Evolutionary conservation across 179 eudicot species (phyloP), one percentile per base, ranked within the genome.

Genomic region (Heliamphora pulchella): DNA sequence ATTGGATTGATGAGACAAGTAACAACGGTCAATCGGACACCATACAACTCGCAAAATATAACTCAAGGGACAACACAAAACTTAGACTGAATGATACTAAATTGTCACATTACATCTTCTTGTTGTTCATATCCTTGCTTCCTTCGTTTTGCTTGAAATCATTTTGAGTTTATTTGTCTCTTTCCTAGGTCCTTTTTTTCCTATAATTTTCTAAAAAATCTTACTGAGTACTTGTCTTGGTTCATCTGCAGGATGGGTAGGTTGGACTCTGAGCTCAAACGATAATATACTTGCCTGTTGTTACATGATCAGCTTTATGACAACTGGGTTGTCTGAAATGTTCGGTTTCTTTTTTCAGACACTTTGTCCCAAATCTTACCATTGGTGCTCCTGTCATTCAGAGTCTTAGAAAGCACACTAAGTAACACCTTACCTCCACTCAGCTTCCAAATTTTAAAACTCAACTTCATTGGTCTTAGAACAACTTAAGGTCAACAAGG

Each of bases 381-480:
- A 94, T 96, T 84, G 99, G 99, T 65, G 94, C 99, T 84, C 99
- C 99, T 71, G 97, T 96, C 76, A 96, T 96, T 73, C 92, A 91
- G 86, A 92, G 97, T 78, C 85, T 96, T 78, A 91, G 98, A 81
- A 96, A 92, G 85, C 98, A 96, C 84, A 92, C 99, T 43, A 80
- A 84, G 99, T 96, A 94, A 87, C 74, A 41, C 39, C 66, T 79
- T 67, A 31, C 70, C 74, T 9, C 59, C 72, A 58, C 48, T 55
- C 80, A 68, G 31, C 79, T 66, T 46, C 18, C 5, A 31, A 41
- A 46, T 18, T 66, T 5, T 47, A 44, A 67, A 8, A 17, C 39
- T 73, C 55, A 31, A 54, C 46, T 65, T 55, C 20, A 43, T 10
- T n/a, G 41, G 15, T 71, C 59, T 22, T 72, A n/a, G 46, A 67